A percentile compares a stretch with the other conserved stretches of the same genome.
phyloP scores from a whole-genome alignment of 257 asterid species.

The Nicotiana tabacum region DNA sequence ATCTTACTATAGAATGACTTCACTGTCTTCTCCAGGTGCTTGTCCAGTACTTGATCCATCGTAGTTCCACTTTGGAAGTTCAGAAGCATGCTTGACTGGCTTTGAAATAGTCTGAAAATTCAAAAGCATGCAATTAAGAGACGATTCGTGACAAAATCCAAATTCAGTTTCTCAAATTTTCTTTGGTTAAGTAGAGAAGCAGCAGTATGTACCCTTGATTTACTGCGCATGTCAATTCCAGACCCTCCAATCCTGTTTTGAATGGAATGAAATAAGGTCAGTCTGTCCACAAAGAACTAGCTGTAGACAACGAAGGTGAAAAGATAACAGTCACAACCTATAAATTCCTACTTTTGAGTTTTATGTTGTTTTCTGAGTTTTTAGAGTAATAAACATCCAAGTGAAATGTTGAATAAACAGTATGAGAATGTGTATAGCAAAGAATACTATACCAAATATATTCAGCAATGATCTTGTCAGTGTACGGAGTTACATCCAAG shows the following conservation, averaged over 20 bases:
- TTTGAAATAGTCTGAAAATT: conserved; percentile 62
- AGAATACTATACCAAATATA: conserved; percentile 61
- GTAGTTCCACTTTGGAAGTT: conserved; percentile 97
- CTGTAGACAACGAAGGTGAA: background rate
- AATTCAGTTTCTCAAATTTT: background rate
- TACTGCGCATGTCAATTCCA: conserved; percentile 87
- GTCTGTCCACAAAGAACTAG: background rate
- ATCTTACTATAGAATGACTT: conserved; percentile 92
- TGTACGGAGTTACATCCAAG: conserved; percentile 73
- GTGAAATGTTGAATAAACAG: background rate
- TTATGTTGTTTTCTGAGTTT: background rate
- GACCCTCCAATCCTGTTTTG: conserved; percentile 84
- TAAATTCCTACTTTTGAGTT: background rate
- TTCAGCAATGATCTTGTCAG: conserved; percentile 89
- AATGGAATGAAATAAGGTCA: background rate
- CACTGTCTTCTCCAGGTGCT: conserved; percentile 98
- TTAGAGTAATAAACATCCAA: background rate
- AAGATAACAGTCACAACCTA: background rate
- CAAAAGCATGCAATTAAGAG: conserved; percentile 5
- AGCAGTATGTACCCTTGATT: conserved; percentile 62
- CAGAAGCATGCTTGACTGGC: conserved; percentile 89
- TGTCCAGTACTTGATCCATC: conserved; percentile 99
- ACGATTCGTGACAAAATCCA: background rate
- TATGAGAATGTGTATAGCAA: background rate
- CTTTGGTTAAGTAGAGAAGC: background rate